Evolutionary conservation across 306 rosid genomes (phyloP).

Genomic region (Cucumis sativus): DNA sequence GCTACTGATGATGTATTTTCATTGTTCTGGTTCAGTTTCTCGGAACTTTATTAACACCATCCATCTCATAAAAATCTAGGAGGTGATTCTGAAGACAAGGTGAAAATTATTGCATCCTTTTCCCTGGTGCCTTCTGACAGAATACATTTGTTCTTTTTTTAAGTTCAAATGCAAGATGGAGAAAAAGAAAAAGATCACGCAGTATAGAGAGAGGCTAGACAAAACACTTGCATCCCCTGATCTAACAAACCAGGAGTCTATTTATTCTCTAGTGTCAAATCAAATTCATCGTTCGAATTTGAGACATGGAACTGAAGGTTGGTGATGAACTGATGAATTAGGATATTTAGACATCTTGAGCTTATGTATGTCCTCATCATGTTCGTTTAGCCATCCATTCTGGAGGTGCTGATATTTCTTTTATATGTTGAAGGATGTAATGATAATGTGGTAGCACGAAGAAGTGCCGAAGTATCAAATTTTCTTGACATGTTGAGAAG

Average conservation of each 20-base stretch:
- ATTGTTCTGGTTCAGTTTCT: neutral
- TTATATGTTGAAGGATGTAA: constrained; percentile 33
- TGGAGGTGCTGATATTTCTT: neutral
- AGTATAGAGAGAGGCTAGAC: constrained; percentile 73
- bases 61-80: neutral
- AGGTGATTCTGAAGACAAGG: neutral
- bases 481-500: constrained; percentile 87
- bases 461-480: constrained; percentile 47
- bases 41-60: neutral
- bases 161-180: constrained; percentile 40
- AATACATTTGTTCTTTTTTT: constrained; percentile 9
- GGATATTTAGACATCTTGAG: neutral
- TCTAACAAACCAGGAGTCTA: constrained; percentile 38
- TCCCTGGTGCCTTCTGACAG: constrained; percentile 9
- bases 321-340: neutral
- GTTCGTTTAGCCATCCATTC: constrained; percentile 3
- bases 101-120: neutral
- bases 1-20: neutral
- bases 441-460: constrained; percentile 33
- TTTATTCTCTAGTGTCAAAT: constrained; percentile 44
- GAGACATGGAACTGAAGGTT: constrained; percentile 42
- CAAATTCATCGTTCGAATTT: constrained; percentile 40
- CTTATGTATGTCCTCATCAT: neutral
- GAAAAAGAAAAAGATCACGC: constrained; percentile 37
- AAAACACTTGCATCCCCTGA: constrained; percentile 57